phyloP scores from a whole-genome alignment of 768 basidiomycete species.

The Leccinum variicolor region DNA sequence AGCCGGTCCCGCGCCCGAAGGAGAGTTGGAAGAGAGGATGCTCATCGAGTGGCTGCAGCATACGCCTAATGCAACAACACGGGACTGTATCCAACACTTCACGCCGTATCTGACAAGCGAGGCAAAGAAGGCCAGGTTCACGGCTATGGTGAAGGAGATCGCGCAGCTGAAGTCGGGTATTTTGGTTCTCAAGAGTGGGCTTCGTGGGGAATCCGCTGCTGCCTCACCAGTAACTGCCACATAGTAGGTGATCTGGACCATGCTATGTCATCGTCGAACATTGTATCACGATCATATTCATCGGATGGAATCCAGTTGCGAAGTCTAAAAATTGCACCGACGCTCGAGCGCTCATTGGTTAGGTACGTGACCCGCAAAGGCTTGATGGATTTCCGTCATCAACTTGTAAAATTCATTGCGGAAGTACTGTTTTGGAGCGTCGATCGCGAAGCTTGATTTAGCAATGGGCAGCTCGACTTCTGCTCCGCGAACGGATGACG shows the following conservation, averaged over 20 bases:
- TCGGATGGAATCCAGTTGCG: constrained; percentile 11
- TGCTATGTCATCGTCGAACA: constrained; percentile 13
- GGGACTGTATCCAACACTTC: constrained; percentile 79
- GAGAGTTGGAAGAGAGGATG: constrained; percentile 61
- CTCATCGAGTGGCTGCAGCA: constrained; percentile 74
- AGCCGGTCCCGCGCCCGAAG: constrained; percentile 39
- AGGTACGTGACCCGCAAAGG: background rate
- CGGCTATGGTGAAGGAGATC: constrained; percentile 76
- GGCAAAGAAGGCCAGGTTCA: constrained; percentile 70
- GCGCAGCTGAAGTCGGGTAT: constrained; percentile 68
- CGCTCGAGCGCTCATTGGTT: background rate
- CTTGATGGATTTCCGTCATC: background rate
- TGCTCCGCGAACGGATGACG: background rate
- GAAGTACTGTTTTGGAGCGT: constrained; percentile 7
- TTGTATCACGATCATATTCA: constrained; percentile 19
- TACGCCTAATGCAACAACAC: constrained; percentile 66
- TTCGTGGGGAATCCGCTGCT: constrained; percentile 28
- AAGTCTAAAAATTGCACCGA: background rate
- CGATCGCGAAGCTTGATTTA: constrained; percentile 20
- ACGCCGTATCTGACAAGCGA: constrained; percentile 69
- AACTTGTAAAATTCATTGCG: background rate
- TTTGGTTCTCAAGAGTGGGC: constrained; percentile 51
- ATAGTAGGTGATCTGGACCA: constrained; percentile 19
- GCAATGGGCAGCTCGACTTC: constrained; percentile 1
- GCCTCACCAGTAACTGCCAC: constrained; percentile 22